Conservation (phyloP, 768 basidiomycete species). For the Boletus sp. region DNA sequence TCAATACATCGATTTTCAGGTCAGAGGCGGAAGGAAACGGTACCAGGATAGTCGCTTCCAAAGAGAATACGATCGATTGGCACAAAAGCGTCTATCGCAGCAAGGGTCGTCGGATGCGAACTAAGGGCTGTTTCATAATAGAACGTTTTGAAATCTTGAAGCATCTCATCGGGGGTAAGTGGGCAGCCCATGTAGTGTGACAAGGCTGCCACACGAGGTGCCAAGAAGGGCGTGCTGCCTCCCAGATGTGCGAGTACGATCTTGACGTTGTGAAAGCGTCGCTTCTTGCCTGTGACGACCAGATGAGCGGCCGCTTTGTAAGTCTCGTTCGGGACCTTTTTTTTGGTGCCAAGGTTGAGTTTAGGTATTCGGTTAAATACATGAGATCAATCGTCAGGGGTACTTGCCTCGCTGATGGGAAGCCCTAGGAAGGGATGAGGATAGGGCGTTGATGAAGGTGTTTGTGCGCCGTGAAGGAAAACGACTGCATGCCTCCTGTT, state of each 20-base stretch:
- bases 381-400: constrained; percentile 3
- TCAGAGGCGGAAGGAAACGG: constrained; percentile 6
- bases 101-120: constrained; percentile 50
- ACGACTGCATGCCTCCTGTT: constrained; percentile 56
- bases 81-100: constrained; percentile 50
- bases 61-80: constrained; percentile 54
- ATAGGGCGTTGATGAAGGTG: constrained; percentile 58
- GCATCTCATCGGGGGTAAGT: constrained; percentile 60
- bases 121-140: constrained; percentile 74
- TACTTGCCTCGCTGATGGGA: constrained; percentile 60
- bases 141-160: constrained; percentile 66
- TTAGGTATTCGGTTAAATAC: not conserved
- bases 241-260: constrained; percentile 74
- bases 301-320: constrained; percentile 79
- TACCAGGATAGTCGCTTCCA: constrained; percentile 78
- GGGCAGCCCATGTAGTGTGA: constrained; percentile 67
- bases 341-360: constrained; percentile 3
- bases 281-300: constrained; percentile 68
- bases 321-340: constrained; percentile 75
- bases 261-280: constrained; percentile 54
- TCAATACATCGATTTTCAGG: not conserved
- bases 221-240: constrained; percentile 63
- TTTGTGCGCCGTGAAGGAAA: constrained; percentile 71
- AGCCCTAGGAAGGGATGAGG: constrained; percentile 64
- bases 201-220: constrained; percentile 64